Evolutionary conservation across 768 basidiomycete species (phyloP).

Genomic region (Clavaria fumosa): DNA sequence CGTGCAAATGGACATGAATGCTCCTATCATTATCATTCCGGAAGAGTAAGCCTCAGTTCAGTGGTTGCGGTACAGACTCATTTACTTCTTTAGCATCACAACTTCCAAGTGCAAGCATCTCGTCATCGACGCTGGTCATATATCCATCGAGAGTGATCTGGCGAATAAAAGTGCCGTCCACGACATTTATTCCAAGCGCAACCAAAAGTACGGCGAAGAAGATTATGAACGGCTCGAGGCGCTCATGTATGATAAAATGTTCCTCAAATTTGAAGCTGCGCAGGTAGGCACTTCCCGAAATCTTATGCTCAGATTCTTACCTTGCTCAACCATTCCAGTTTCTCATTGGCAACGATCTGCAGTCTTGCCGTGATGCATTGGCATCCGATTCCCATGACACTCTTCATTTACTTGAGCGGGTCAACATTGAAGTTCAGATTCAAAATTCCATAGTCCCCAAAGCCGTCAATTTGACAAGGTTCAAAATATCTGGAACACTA

Average conservation of each 20-base stretch:
- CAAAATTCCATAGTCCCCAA: slow-evolving; percentile 88
- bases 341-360: slow-evolving; percentile 70
- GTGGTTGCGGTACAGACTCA: slow-evolving; percentile 2
- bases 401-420: slow-evolving; percentile 83
- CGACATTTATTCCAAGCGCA: slow-evolving; percentile 67
- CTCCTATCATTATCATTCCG: slow-evolving; percentile 92
- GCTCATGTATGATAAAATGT: slow-evolving; percentile 89
- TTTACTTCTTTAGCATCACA: slow-evolving; percentile 40
- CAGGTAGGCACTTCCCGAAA: slow-evolving; percentile 41
- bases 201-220: slow-evolving; percentile 70
- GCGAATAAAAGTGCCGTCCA: slow-evolving; percentile 71
- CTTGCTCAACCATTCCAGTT: slow-evolving; percentile 51
- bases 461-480: slow-evolving; percentile 64
- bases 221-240: slow-evolving; percentile 79
- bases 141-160: slow-evolving; percentile 81
- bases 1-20: slow-evolving; percentile 91
- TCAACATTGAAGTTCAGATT: slow-evolving; percentile 76
- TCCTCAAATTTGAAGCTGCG: slow-evolving; percentile 69
- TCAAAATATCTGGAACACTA: slow-evolving; percentile 83
- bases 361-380: slow-evolving; percentile 71
- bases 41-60: slow-evolving; percentile 48
- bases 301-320: slow-evolving; percentile 6
- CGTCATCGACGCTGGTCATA: slow-evolving; percentile 92
- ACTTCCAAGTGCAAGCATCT: slow-evolving; percentile 68
- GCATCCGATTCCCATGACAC: slow-evolving; percentile 36